phyloP scores from a whole-genome alignment of 371 early-diverging fungal genomes.

The Mucor velutinosus region DNA sequence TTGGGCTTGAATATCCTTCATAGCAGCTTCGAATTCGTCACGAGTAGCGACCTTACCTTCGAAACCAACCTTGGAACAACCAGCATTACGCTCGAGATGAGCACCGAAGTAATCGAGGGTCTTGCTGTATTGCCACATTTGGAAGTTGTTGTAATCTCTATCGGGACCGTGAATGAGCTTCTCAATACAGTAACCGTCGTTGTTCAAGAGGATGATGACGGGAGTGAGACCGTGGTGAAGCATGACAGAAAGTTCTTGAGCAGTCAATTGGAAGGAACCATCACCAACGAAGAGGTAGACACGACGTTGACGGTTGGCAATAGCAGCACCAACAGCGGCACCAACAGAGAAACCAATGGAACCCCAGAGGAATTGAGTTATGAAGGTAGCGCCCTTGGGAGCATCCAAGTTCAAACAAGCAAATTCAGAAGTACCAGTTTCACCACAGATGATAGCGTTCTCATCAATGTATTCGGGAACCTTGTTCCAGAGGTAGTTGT shows the following conservation, averaged over 20 bases:
- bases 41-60: slow-evolving; percentile 32
- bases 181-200: slow-evolving; percentile 59
- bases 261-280: slow-evolving; percentile 59
- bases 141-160: slow-evolving; percentile 53
- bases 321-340: slow-evolving; percentile 40
- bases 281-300: slow-evolving; percentile 55
- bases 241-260: slow-evolving; percentile 54
- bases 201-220: slow-evolving; percentile 53
- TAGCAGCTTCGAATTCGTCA: slow-evolving; percentile 36
- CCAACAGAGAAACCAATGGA: slow-evolving; percentile 49
- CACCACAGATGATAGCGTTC: slow-evolving; percentile 44
- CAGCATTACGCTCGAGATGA: slow-evolving; percentile 26
- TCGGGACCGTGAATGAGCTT: slow-evolving; percentile 52
- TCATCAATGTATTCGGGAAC: slow-evolving; percentile 37
- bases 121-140: slow-evolving; percentile 52
- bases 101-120: slow-evolving; percentile 49
- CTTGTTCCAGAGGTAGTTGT: slow-evolving; percentile 49
- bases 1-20: slow-evolving; percentile 26
- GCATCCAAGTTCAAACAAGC: slow-evolving; percentile 42
- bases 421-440: slow-evolving; percentile 57
- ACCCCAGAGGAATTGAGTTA: slow-evolving; percentile 48
- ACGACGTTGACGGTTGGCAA: slow-evolving; percentile 30
- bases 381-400: slow-evolving; percentile 36
- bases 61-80: slow-evolving; percentile 24
- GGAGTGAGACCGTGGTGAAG: slow-evolving; percentile 47